Evolutionary conservation across 2,329 filamentous ascomycete genomes (phyloP).

Genomic region (Metarhizium brunneum): DNA sequence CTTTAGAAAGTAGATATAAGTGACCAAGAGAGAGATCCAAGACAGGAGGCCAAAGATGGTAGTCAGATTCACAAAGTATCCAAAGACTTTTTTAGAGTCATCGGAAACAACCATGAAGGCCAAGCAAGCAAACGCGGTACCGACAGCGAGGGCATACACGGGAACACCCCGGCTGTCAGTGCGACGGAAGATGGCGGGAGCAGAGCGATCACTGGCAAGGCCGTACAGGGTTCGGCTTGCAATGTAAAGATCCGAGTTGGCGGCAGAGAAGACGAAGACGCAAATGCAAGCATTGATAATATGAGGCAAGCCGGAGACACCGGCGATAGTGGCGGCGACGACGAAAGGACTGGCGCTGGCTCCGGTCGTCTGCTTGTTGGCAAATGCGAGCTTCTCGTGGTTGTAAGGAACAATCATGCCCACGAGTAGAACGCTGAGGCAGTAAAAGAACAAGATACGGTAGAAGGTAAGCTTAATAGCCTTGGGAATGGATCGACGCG

Average conservation of each 20-base stretch:
- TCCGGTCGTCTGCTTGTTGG: slow-evolving; percentile 30
- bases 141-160: slow-evolving; percentile 52
- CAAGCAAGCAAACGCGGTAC: slow-evolving; percentile 52
- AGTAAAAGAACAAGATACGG: slow-evolving; percentile 75
- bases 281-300: slow-evolving; percentile 68
- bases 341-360: slow-evolving; percentile 60
- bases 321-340: slow-evolving; percentile 57
- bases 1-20: slow-evolving; percentile 57
- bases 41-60: slow-evolving; percentile 59
- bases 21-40: slow-evolving; percentile 59
- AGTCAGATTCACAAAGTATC: slow-evolving; percentile 58
- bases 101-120: slow-evolving; percentile 58
- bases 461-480: slow-evolving; percentile 76
- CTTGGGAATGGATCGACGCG: slow-evolving; percentile 64
- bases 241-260: slow-evolving; percentile 72
- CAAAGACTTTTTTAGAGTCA: slow-evolving; percentile 48
- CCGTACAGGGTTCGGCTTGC: slow-evolving; percentile 65
- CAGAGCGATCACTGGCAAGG: slow-evolving; percentile 61
- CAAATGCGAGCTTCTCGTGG: slow-evolving; percentile 47
- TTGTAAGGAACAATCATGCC: slow-evolving; percentile 72
- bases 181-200: slow-evolving; percentile 60
- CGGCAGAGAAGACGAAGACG: slow-evolving; percentile 66
- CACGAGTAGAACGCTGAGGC: slow-evolving; percentile 61
- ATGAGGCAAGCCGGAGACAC: slow-evolving; percentile 52
- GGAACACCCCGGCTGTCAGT: slow-evolving; percentile 67